A percentile compares a stretch with the other conserved stretches of the same genome.
Evolutionary conservation across 768 basidiomycete species (phyloP).

Genomic region (Fomitopsis pulvina): DNA sequence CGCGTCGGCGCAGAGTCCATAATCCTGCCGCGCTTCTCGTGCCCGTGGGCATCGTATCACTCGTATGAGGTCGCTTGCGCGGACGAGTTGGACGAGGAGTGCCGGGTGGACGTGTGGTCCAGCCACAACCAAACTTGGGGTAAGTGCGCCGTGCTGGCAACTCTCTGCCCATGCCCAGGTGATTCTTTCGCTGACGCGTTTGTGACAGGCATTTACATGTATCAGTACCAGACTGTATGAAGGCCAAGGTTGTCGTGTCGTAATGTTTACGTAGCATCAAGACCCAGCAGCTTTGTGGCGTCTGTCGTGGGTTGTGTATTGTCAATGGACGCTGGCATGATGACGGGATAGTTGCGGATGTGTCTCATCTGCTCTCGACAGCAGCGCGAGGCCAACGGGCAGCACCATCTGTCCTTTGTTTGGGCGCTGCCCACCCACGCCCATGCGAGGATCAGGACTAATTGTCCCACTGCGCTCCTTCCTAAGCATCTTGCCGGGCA

Average conservation of each 20-base stretch:
- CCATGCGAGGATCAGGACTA: too few species aligned
- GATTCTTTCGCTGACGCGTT: neutral
- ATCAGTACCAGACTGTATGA: neutral
- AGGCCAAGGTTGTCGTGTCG: too few species aligned
- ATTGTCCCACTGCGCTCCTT: too few species aligned
- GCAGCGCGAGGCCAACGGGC: too few species aligned
- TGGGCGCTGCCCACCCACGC: too few species aligned
- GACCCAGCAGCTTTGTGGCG: too few species aligned
- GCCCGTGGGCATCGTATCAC: conserved; percentile 15
- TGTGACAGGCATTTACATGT: neutral
- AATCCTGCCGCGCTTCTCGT: conserved; percentile 13
- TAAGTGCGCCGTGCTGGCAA: conserved; percentile 1
- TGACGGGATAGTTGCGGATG: too few species aligned
- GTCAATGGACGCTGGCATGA: too few species aligned
- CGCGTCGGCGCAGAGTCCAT: conserved; percentile 10
- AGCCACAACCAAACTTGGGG: conserved; percentile 21
- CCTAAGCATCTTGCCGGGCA: too few species aligned
- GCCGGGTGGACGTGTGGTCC: conserved; percentile 20
- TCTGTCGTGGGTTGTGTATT: too few species aligned
- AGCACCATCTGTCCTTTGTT: too few species aligned
- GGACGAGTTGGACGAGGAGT: conserved; percentile 8
- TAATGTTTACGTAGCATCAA: neutral
- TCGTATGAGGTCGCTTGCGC: conserved; percentile 17
- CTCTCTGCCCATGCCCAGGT: neutral
- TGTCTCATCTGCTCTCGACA: too few species aligned